These are phyloP conservation scores for Penicillium longicatenatum DNA, from an alignment of 495 filamentous ascomycete genomes.

Conservation along the genomic window DNA sequence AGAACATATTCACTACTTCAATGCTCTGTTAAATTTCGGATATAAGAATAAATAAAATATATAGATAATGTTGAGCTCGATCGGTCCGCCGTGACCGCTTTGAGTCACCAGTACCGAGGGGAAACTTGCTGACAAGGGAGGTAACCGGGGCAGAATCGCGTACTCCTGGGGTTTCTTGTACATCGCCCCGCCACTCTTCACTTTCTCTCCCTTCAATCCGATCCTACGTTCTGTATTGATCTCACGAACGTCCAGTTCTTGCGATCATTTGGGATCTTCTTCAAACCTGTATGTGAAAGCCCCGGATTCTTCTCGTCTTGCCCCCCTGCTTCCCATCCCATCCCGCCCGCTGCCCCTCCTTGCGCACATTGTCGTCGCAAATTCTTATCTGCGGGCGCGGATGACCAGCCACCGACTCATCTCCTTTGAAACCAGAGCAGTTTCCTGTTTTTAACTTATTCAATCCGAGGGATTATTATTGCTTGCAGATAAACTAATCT, in stretches of 20 bases:
- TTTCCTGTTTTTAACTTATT: background rate
- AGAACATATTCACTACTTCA: too few relatives aligned
- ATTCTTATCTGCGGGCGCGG: conserved; percentile 18
- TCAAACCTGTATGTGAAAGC: background rate
- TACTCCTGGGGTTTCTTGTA: background rate
- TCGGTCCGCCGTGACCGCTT: background rate
- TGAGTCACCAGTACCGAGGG: background rate
- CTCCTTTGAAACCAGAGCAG: background rate
- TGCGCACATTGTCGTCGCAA: conserved; percentile 24
- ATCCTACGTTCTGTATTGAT: background rate
- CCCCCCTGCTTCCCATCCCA: conserved; percentile 4
- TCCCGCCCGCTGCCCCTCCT: conserved; percentile 20
- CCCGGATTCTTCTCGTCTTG: background rate
- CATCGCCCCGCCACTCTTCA: background rate
- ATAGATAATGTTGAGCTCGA: too few relatives aligned
- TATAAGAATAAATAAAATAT: too few relatives aligned
- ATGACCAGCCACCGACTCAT: background rate
- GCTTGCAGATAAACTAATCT: conserved; percentile 26
- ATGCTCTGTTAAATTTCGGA: too few relatives aligned
- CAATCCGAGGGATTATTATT: background rate
- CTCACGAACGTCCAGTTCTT: background rate
- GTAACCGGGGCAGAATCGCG: background rate
- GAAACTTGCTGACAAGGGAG: background rate
- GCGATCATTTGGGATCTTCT: background rate
- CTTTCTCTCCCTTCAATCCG: background rate